Percentiles rank a stretch among this genome's conserved stretches.
phyloP scores from a whole-genome alignment of 805 yeast genomes.

The Maudiozyma barnettii region DNA sequence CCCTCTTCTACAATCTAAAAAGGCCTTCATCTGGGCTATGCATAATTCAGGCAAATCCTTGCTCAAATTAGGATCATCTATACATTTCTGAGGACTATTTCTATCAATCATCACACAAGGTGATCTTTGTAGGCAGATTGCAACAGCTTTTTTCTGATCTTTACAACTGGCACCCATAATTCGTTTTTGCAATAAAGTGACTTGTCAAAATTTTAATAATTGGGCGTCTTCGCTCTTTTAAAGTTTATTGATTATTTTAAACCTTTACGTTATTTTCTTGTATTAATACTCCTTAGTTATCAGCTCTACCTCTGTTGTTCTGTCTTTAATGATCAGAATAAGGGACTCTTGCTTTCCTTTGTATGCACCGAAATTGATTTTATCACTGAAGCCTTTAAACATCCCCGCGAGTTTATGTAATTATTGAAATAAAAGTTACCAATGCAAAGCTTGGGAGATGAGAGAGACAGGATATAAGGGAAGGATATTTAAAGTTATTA shows the following conservation, averaged over 20 bases:
- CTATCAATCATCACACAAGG: slow-evolving; percentile 92
- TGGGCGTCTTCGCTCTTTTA: not conserved
- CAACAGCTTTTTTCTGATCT: slow-evolving; percentile 91
- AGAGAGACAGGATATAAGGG: too few relatives aligned
- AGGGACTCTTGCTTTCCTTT: too few relatives aligned
- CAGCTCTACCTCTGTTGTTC: too few relatives aligned
- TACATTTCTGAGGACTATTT: slow-evolving; percentile 80
- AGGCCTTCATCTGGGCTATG: slow-evolving; percentile 71
- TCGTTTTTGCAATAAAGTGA: not conserved
- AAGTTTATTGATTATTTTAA: not conserved
- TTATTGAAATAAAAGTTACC: too few relatives aligned
- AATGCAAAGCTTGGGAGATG: too few relatives aligned
- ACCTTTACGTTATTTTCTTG: too few relatives aligned
- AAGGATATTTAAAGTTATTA: too few relatives aligned
- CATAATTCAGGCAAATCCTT: slow-evolving; percentile 81
- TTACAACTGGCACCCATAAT: slow-evolving; percentile 73
- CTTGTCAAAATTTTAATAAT: not conserved
- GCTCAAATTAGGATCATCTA: slow-evolving; percentile 68
- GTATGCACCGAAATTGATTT: too few relatives aligned
- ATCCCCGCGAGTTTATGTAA: too few relatives aligned
- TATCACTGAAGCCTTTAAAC: too few relatives aligned
- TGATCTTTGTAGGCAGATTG: slow-evolving; percentile 88
- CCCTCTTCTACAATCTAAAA: slow-evolving; percentile 85
- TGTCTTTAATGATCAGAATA: too few relatives aligned
- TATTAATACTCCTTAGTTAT: too few relatives aligned